Percentiles rank a stretch among this genome's conserved stretches.
Conservation (phyloP, 2,329 filamentous ascomycete genomes). For the Epichloe gansuensis region DNA sequence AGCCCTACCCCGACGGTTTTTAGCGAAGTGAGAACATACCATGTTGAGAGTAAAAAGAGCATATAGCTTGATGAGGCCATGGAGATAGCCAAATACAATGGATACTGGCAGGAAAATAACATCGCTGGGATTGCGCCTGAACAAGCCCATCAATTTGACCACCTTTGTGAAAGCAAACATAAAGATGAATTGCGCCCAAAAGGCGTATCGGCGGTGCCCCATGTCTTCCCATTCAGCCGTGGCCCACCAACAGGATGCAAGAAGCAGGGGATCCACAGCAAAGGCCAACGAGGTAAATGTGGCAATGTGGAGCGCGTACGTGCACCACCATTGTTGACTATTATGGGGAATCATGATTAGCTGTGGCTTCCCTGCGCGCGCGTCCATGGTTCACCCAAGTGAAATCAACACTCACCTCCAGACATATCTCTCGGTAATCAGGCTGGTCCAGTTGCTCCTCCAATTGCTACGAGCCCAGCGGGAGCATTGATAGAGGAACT, state of each 20-base stretch:
- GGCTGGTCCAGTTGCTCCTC: conserved; percentile 89
- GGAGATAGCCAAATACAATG: conserved; percentile 82
- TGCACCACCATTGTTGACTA: conserved; percentile 86
- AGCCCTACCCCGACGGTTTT: not conserved
- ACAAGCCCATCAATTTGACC: conserved; percentile 80
- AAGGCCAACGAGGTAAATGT: conserved; percentile 86
- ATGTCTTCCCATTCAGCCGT: conserved; percentile 51
- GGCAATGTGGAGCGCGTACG: conserved; percentile 84
- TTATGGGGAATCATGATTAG: conserved; percentile 4
- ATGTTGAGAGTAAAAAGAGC: conserved; percentile 71
- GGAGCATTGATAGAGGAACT: conserved; percentile 86
- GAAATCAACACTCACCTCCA: conserved; percentile 59
- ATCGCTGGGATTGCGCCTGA: conserved; percentile 73
- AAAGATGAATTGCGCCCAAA: conserved; percentile 55
- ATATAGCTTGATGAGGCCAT: conserved; percentile 85
- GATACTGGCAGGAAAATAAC: conserved; percentile 72
- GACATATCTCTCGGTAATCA: conserved; percentile 72
- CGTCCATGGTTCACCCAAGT: too few relatives aligned
- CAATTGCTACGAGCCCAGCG: conserved; percentile 96
- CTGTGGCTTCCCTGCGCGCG: not conserved
- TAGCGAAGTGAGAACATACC: conserved; percentile 41
- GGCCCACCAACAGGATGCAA: conserved; percentile 57
- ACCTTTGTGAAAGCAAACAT: conserved; percentile 78
- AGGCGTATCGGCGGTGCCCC: conserved; percentile 36
- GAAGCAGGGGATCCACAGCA: conserved; percentile 60